A percentile compares a stretch with the other conserved stretches of the same genome.
phyloP scores from a whole-genome alignment of 176 grass and related monocot genomes.

The Cenchrus purpureus region DNA sequence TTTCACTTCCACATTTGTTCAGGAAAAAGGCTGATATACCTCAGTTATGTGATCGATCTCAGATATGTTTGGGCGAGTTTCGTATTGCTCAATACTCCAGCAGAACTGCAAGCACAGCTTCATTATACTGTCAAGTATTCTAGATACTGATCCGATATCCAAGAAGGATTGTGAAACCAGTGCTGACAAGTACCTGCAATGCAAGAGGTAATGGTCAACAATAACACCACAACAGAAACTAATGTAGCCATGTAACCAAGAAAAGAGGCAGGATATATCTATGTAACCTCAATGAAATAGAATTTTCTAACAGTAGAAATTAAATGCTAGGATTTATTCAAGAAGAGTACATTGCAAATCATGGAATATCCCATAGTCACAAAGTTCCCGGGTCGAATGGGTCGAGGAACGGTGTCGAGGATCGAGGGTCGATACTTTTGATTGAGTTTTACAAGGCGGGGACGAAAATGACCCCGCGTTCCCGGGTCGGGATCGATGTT shows the following conservation, averaged over 20 bases:
- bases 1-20: not conserved
- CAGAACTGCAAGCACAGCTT: constrained; percentile 97
- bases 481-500: too few relatives aligned
- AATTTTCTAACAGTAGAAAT: constrained; percentile 14
- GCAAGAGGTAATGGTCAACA: constrained; percentile 21
- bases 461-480: too few relatives aligned
- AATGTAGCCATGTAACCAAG: not conserved
- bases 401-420: too few relatives aligned
- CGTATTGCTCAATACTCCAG: constrained; percentile 88
- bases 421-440: too few relatives aligned
- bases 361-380: not conserved
- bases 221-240: not conserved
- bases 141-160: constrained; percentile 96
- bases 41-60: constrained; percentile 86
- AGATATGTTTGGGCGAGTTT: constrained; percentile 62
- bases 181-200: constrained; percentile 81
- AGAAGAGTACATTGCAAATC: not conserved
- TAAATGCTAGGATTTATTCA: not conserved
- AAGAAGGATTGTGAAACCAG: constrained; percentile 97
- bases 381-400: too few relatives aligned
- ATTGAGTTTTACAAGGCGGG: too few relatives aligned
- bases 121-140: constrained; percentile 97
- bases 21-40: constrained; percentile 45
- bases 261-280: not conserved
- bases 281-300: constrained; percentile 25